Conservation (phyloP, 768 basidiomycete species). For the Daedalea quercina region DNA sequence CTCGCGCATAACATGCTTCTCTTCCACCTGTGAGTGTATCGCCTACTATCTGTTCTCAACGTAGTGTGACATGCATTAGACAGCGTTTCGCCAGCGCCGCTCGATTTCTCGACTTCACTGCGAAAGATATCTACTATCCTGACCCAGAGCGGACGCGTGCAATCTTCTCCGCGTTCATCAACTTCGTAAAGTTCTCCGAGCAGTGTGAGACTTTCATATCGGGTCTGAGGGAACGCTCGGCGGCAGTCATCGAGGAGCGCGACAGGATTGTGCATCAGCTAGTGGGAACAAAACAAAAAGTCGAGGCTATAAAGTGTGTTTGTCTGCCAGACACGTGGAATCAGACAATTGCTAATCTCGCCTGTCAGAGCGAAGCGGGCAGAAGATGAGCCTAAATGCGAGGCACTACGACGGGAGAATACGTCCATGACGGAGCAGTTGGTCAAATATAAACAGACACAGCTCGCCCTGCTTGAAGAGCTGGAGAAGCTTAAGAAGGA, state of each 20-base stretch:
- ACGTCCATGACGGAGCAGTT: slow-evolving; percentile 54
- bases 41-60: background rate
- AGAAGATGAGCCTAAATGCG: slow-evolving; percentile 64
- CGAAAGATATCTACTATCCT: slow-evolving; percentile 68
- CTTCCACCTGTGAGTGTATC: slow-evolving; percentile 55
- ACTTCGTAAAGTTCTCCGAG: slow-evolving; percentile 86
- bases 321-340: slow-evolving; percentile 34
- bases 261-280: slow-evolving; percentile 46
- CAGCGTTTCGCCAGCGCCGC: slow-evolving; percentile 69
- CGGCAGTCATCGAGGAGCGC: slow-evolving; percentile 53
- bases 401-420: slow-evolving; percentile 55
- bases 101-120: slow-evolving; percentile 68
- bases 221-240: slow-evolving; percentile 54
- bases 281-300: slow-evolving; percentile 41
- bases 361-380: slow-evolving; percentile 54
- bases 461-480: slow-evolving; percentile 51
- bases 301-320: slow-evolving; percentile 51
- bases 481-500: slow-evolving; percentile 70
- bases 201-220: slow-evolving; percentile 59
- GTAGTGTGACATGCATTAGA: slow-evolving; percentile 26
- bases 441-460: slow-evolving; percentile 62
- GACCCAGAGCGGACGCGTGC: slow-evolving; percentile 68
- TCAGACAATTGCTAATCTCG: slow-evolving; percentile 45
- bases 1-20: slow-evolving; percentile 58
- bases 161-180: slow-evolving; percentile 84